phyloP scores from a whole-genome alignment of 345 rosid species.

The Linum trigynum region DNA sequence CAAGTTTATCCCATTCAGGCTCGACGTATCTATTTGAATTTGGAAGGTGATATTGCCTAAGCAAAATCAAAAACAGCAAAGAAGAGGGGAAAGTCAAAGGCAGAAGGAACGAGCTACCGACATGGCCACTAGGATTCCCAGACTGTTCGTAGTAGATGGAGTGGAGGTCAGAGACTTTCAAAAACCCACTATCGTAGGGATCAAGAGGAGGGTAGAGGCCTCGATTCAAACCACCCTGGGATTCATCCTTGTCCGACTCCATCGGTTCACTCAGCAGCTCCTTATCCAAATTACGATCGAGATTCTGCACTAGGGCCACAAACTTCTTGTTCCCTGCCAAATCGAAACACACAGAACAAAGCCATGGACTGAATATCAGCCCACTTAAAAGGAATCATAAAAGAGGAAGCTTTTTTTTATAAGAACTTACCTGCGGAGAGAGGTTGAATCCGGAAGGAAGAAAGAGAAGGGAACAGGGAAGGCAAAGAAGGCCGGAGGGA shows the following conservation, averaged over 20 bases:
- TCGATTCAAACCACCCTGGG: constrained; percentile 25
- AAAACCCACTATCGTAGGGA: constrained; percentile 55
- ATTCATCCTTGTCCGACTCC: constrained; percentile 32
- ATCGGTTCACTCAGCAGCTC: constrained; percentile 21
- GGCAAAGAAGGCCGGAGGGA: too few species aligned
- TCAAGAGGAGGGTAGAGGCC: constrained; percentile 52
- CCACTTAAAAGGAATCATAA: too few species aligned
- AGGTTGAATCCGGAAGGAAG: too few species aligned
- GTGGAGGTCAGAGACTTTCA: constrained; percentile 78
- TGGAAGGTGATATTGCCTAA: not conserved
- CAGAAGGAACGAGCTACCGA: constrained; percentile 24
- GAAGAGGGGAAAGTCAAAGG: not conserved
- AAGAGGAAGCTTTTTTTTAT: too few species aligned
- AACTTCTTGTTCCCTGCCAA: constrained; percentile 27
- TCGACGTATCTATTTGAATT: not conserved
- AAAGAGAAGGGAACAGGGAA: too few species aligned
- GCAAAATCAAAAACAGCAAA: not conserved
- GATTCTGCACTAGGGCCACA: constrained; percentile 16
- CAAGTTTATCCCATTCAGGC: not conserved
- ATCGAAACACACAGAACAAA: not conserved
- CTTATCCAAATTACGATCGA: constrained; percentile 26
- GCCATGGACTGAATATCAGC: too few species aligned
- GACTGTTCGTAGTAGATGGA: constrained; percentile 82
- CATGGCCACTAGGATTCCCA: constrained; percentile 81
- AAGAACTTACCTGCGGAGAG: too few species aligned